Conservation (phyloP, 1,284 basidiomycete genomes). For the Boletus sp. region DNA sequence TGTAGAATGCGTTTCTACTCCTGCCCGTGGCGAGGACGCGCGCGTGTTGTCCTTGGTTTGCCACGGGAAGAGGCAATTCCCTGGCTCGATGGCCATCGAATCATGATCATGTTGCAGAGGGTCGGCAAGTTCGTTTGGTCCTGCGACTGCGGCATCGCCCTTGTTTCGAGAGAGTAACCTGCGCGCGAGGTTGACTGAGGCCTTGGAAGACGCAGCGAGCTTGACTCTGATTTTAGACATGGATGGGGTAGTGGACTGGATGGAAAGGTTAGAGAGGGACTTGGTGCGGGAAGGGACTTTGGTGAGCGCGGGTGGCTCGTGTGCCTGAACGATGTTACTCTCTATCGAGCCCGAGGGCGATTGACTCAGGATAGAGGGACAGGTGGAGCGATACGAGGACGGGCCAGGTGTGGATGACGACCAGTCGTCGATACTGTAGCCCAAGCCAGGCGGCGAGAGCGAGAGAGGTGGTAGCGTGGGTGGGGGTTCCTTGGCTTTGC, state of each 20-base stretch:
- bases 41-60: constrained; percentile 39
- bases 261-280: constrained; percentile 60
- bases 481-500: constrained; percentile 62
- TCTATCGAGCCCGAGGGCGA: constrained; percentile 23
- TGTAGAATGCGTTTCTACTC: constrained; percentile 31
- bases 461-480: constrained; percentile 66
- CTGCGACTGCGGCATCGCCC: constrained; percentile 21
- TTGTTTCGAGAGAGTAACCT: constrained; percentile 56
- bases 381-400: constrained; percentile 56
- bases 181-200: constrained; percentile 55
- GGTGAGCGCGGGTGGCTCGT: constrained; percentile 23
- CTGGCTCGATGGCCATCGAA: constrained; percentile 31
- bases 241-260: constrained; percentile 49
- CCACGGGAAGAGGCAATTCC: constrained; percentile 50
- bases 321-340: constrained; percentile 15
- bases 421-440: constrained; percentile 49
- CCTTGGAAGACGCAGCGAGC: constrained; percentile 45
- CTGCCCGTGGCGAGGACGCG: constrained; percentile 35
- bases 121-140: constrained; percentile 7
- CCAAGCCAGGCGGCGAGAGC: constrained; percentile 57
- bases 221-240: constrained; percentile 53
- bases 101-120: constrained; percentile 20
- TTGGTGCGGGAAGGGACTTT: constrained; percentile 49
- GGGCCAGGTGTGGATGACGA: constrained; percentile 54
- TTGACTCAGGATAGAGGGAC: constrained; percentile 27